phyloP scores from a whole-genome alignment of 2,329 filamentous ascomycete species.

The Trichoderma semiorbis region DNA sequence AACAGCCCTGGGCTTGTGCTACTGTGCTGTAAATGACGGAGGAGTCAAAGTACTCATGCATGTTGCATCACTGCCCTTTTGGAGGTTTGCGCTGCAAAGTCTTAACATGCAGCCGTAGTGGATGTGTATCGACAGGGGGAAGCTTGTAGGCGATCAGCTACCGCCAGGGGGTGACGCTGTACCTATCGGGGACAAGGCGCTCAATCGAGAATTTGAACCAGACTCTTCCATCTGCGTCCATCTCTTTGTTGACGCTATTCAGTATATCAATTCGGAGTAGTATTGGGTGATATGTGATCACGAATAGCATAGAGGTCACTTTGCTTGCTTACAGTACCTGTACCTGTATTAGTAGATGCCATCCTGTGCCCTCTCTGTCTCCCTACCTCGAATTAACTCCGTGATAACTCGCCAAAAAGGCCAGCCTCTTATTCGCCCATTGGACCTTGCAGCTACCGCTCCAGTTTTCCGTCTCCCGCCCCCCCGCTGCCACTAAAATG shows the following conservation, averaged over 20 bases:
- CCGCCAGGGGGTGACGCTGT: background rate
- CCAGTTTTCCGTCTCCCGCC: background rate
- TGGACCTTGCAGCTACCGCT: background rate
- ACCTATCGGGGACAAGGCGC: background rate
- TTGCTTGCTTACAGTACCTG: too few relatives aligned
- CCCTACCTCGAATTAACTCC: background rate
- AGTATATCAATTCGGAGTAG: too few relatives aligned
- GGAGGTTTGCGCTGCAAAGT: background rate
- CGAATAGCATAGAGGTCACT: background rate
- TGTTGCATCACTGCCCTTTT: background rate
- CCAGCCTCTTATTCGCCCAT: background rate
- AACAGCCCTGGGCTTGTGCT: background rate
- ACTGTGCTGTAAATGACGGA: background rate
- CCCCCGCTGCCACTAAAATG: background rate
- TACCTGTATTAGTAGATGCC: background rate
- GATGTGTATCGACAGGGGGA: background rate
- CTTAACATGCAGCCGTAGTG: background rate
- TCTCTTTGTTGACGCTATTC: too few relatives aligned
- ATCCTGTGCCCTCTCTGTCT: background rate
- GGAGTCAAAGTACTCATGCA: background rate
- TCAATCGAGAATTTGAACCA: background rate
- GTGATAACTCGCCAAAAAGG: background rate
- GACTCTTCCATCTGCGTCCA: background rate
- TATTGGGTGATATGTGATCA: background rate
- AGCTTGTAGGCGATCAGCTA: background rate